These are phyloP conservation scores for Coemansia sp. DNA, from an alignment of 192 early-diverging fungal species.

Conservation along the genomic window DNA sequence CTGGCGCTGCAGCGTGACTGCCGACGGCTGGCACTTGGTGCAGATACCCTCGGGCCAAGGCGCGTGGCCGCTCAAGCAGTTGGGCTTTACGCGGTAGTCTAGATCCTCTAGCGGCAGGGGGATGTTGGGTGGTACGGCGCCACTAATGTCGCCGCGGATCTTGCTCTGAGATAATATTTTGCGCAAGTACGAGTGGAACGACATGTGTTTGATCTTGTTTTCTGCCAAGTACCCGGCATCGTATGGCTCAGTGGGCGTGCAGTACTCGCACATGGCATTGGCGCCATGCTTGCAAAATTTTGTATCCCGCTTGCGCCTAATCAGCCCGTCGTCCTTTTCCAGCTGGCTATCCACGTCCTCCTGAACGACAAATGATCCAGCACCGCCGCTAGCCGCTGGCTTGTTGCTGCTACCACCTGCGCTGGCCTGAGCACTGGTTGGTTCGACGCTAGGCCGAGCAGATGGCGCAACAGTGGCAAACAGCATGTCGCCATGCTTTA, in stretches of 20 bases:
- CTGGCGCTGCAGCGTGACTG: slow-evolving; percentile 88
- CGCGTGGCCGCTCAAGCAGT: slow-evolving; percentile 81
- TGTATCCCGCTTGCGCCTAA: slow-evolving; percentile 75
- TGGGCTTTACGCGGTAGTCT: slow-evolving; percentile 74
- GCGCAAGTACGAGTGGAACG: slow-evolving; percentile 89
- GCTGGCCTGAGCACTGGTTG: not conserved
- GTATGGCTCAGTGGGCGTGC: slow-evolving; percentile 71
- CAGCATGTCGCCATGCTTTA: slow-evolving; percentile 50
- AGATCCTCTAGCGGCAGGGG: slow-evolving; percentile 87
- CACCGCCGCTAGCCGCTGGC: not conserved
- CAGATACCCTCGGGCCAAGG: slow-evolving; percentile 96
- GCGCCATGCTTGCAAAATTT: slow-evolving; percentile 68
- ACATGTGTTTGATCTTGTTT: slow-evolving; percentile 97
- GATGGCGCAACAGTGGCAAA: slow-evolving; percentile 35
- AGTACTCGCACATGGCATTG: slow-evolving; percentile 52
- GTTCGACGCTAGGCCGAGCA: slow-evolving; percentile 32
- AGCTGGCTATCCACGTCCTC: slow-evolving; percentile 81
- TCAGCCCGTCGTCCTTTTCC: slow-evolving; percentile 81
- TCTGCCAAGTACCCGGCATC: slow-evolving; percentile 84
- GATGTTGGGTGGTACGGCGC: slow-evolving; percentile 53
- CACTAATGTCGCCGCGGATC: slow-evolving; percentile 54
- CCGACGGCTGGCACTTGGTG: slow-evolving; percentile 95
- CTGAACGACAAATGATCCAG: slow-evolving; percentile 45
- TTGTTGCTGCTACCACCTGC: not conserved
- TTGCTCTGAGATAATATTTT: slow-evolving; percentile 74